Evolutionary conservation across 73 alveolate genomes (phyloP), one percentile per base, ranked within the genome.

Genomic region (Paramecium sonneborni): DNA sequence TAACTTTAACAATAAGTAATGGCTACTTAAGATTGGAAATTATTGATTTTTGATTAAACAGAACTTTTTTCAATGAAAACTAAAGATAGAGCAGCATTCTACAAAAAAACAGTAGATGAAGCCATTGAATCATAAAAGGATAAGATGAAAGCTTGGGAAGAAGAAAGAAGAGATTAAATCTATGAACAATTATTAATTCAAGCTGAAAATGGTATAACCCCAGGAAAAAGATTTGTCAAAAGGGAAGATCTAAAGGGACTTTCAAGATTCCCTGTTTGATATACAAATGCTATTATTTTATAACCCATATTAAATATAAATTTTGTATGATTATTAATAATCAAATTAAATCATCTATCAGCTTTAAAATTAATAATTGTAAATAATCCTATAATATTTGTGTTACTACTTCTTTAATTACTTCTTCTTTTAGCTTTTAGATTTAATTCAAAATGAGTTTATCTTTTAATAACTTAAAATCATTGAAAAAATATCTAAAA

Each of bases 211-310:
- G 18, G 43, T 79, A 39, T 79, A 1, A 79, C 90, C 8, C 76
- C 76, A 79, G 90, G 90, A 79, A 79, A 79, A 58, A 79, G 90
- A 79, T 30, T 41, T 23, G 72, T 46, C 46, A 79, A 23, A 26
- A 26, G 48, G 3, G 90, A 79, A 8, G 76, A 79, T 46, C 74
- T 79, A 20, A 79, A 79, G 41, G 90, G 72, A 23, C 44, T 79
- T 24, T 79, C 90, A 46, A 39, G 90, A 24, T 43, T 24, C 23
- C 90, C 76, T 18, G 41, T 79, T 79, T 79, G 86, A 72, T 1
- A 62, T 1, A 52, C 6, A n/a, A 52, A n/a, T 52, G 10, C 68
- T 52, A 52, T 52, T 52, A n/a, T n/a, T n/a, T n/a, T 52, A 52
- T 5, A 10, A 18, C 18, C 68, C 8, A 52, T 18, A 52, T 52